A percentile compares a stretch with the other conserved stretches of the same genome.
These are phyloP conservation scores for Arthrinium phaeospermum DNA, from an alignment of 2,329 filamentous ascomycete genomes.

Conservation along the genomic window DNA sequence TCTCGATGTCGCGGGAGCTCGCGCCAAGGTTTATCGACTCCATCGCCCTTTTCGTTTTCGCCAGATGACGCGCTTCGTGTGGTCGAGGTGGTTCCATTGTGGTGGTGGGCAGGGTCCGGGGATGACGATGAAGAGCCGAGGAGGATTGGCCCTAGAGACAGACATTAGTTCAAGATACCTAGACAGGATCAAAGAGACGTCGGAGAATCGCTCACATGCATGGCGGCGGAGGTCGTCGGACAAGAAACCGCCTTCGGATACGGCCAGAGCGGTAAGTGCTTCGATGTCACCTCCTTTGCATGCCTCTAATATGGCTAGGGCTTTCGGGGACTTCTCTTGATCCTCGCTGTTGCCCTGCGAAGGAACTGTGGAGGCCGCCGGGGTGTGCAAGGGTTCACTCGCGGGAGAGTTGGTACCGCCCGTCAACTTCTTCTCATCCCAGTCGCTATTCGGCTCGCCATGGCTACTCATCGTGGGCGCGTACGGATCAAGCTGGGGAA, in stretches of 20 bases:
- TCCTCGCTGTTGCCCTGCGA: not conserved
- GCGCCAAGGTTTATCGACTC: slow-evolving; percentile 52
- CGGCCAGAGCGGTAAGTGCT: slow-evolving; percentile 62
- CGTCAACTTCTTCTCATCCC: not conserved
- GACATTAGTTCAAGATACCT: not conserved
- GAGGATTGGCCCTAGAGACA: slow-evolving; percentile 63
- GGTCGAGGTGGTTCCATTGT: not conserved
- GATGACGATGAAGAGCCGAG: slow-evolving; percentile 48
- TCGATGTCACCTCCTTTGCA: slow-evolving; percentile 64
- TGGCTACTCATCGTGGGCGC: slow-evolving; percentile 17
- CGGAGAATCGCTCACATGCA: slow-evolving; percentile 70
- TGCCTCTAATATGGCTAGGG: slow-evolving; percentile 60
- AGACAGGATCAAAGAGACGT: not conserved
- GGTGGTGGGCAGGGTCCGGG: slow-evolving; percentile 24
- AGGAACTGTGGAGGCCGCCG: not conserved
- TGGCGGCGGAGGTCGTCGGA: slow-evolving; percentile 70
- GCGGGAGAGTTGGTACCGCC: not conserved
- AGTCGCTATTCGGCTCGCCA: not conserved
- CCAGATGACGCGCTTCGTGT: not conserved
- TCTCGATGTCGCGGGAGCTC: slow-evolving; percentile 78
- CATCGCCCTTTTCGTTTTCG: slow-evolving; percentile 22
- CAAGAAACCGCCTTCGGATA: slow-evolving; percentile 69
- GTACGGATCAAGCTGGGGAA: not conserved
- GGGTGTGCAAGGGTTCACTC: not conserved
- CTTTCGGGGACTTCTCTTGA: slow-evolving; percentile 43